These are phyloP conservation scores for Stromatinia cepivora DNA, from an alignment of 2,329 filamentous ascomycete genomes.

Conservation along the genomic window DNA sequence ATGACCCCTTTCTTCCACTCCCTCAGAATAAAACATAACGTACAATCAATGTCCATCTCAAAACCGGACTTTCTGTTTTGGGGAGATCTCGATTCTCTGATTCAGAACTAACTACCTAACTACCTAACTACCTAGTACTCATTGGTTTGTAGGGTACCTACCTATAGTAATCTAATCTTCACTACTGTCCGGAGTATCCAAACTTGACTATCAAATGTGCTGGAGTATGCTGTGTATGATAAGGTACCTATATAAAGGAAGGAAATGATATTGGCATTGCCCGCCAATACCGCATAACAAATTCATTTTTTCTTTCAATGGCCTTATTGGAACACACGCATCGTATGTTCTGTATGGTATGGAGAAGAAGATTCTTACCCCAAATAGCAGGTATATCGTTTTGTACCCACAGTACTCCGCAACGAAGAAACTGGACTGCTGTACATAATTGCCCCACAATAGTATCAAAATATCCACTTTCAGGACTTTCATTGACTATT, in stretches of 20 bases:
- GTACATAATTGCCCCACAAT: not conserved
- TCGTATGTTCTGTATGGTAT: not conserved
- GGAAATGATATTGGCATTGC: not conserved
- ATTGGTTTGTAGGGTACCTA: not conserved
- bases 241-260: not conserved
- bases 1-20: not conserved
- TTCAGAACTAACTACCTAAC: not conserved
- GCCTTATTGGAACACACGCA: not conserved
- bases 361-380: not conserved
- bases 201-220: not conserved
- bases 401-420: not conserved
- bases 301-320: not conserved
- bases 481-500: not conserved
- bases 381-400: not conserved
- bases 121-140: not conserved
- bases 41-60: too few relatives aligned
- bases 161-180: not conserved
- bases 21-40: not conserved
- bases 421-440: not conserved
- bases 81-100: not conserved
- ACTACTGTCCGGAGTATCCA: not conserved
- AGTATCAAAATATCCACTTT: not conserved
- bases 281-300: constrained; percentile 3
- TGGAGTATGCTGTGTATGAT: not conserved
- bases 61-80: not conserved